phyloP scores from a whole-genome alignment of 2,329 filamentous ascomycete species.

The Metarhizium humberi region DNA sequence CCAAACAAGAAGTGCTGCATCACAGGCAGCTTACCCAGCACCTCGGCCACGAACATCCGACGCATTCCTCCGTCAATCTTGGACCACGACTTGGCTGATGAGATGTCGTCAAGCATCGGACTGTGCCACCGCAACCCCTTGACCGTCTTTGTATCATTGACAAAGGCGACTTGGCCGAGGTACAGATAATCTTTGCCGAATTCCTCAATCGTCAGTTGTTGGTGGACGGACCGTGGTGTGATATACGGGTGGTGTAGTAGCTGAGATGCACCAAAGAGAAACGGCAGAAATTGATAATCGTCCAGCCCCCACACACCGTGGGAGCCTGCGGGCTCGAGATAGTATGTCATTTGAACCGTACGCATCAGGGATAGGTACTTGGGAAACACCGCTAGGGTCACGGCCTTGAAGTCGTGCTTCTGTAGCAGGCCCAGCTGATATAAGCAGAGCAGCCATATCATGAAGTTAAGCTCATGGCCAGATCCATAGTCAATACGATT shows the following conservation, averaged over 20 bases:
- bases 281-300: conserved; percentile 94
- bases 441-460: conserved; percentile 92
- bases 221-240: conserved; percentile 76
- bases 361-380: conserved; percentile 85
- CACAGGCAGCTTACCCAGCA: conserved; percentile 85
- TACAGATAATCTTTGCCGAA: conserved; percentile 79
- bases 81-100: conserved; percentile 74
- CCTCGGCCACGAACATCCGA: conserved; percentile 92
- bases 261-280: conserved; percentile 89
- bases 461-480: conserved; percentile 94
- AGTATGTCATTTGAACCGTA: conserved; percentile 80
- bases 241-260: conserved; percentile 75
- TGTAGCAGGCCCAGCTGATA: conserved; percentile 65
- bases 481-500: conserved; percentile 92
- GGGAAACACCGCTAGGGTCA: conserved; percentile 71
- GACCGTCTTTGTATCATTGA: conserved; percentile 94
- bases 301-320: conserved; percentile 98
- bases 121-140: conserved; percentile 92
- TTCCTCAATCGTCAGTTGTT: conserved; percentile 78
- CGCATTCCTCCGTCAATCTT: conserved; percentile 95
- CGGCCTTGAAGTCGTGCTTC: conserved; percentile 55
- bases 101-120: conserved; percentile 98
- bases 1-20: conserved; percentile 99
- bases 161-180: conserved; percentile 84
- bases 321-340: conserved; percentile 91